Evolutionary conservation across 768 basidiomycete species (phyloP), one percentile per base, ranked within the genome.

Genomic region (Xerocomellus intermedius): DNA sequence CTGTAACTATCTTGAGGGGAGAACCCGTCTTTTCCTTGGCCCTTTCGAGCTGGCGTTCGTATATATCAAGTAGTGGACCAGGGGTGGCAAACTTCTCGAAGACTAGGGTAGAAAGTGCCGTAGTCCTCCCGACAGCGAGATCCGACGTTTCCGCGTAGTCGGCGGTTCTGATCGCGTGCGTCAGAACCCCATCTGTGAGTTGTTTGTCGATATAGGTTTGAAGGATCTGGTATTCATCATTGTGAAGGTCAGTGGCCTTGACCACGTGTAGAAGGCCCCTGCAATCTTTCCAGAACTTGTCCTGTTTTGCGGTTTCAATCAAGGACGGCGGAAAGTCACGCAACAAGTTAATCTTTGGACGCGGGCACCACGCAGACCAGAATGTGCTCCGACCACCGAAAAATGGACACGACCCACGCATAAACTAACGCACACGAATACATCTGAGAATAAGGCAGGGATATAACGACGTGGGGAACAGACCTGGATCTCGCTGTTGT

Each of bases 51-150:
- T 63, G 61, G 36, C 46, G 46, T 36, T 64, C 57, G 36, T 50
- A 57, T 26, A 63, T 28, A 2, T 39, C 45, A 5, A 63, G 28
- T 30, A 63, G 48, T 22, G 61, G 62, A 21, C 62, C 62, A 6
- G 57, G 52, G 13, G 58, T 60, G 26, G 60, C 48, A 42, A 61
- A 55, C 58, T 64, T 64, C 30, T 33, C 62, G 32, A 64, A 64
- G 12, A 32, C 50, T 14, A 56, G 13, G 4, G 38, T 54, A 14
- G 58, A 54, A 4, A 53, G n/a, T 5, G 46, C 35, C 12, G 54
- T 59, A 5, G 48, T 55, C 26, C 36, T 52, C n/a, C 58, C 62
- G 21, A 63, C 62, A 9, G 62, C 58, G 35, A 63, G 57, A 9
- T 19, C 32, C 5, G 52, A 48, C 4, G 52, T 32, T n/a, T 57